A percentile compares a stretch with the other conserved stretches of the same genome.
Conservation (phyloP, 768 basidiomycete genomes). For the Podaxis sp. region DNA sequence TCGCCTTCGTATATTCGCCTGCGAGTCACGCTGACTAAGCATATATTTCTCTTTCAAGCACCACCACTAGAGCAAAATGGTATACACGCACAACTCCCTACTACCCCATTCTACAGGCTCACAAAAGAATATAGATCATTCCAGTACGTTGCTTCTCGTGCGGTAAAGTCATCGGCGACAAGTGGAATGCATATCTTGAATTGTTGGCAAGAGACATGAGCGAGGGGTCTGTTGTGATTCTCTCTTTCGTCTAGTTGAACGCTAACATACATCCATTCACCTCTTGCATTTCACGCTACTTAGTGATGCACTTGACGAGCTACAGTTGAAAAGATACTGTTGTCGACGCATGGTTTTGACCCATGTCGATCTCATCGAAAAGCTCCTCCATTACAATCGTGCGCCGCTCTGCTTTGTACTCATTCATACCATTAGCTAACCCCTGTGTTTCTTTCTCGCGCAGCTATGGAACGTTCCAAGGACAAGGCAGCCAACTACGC, state of each 20-base stretch:
- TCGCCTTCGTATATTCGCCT: too few relatives aligned
- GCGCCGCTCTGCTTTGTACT: constrained; percentile 27
- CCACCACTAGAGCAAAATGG: not conserved
- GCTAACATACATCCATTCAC: not conserved
- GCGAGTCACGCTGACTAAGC: not conserved
- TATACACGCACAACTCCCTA: not conserved
- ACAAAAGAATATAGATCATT: constrained; percentile 65
- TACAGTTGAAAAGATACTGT: constrained; percentile 92
- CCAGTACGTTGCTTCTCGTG: constrained; percentile 96
- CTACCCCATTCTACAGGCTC: not conserved
- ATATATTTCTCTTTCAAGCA: not conserved
- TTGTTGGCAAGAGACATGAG: constrained; percentile 76
- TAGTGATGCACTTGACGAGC: constrained; percentile 87
- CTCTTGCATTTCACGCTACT: not conserved
- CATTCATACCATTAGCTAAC: not conserved
- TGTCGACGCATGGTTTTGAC: constrained; percentile 97
- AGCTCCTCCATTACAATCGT: constrained; percentile 96
- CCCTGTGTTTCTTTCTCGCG: not conserved
- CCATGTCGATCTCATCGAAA: constrained; percentile 97
- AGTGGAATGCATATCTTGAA: constrained; percentile 88
- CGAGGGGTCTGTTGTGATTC: constrained; percentile 70
- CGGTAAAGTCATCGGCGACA: constrained; percentile 96
- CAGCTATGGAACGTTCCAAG: constrained; percentile 53
- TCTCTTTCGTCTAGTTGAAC: not conserved
- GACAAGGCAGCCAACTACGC: constrained; percentile 31